These are phyloP conservation scores for Lachancea sp. DNA, from an alignment of 805 yeast species.

Conservation along the genomic window DNA sequence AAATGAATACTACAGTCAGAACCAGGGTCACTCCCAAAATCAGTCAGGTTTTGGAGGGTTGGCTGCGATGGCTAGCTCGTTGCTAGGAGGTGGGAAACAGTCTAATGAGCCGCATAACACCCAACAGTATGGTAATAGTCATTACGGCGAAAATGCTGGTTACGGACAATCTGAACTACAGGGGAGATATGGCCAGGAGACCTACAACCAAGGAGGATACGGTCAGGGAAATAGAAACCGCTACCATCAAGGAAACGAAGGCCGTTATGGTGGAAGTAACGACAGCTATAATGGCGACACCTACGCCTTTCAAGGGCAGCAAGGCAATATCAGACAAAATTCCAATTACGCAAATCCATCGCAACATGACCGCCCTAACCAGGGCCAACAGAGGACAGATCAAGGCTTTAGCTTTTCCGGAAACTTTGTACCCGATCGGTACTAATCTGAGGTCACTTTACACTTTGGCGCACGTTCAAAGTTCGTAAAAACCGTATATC, in stretches of 20 bases:
- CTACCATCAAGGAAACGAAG: not conserved
- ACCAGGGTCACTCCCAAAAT: not conserved
- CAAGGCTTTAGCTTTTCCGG: conserved; percentile 10
- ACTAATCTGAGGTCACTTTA: too few relatives aligned
- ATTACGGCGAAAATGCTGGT: not conserved
- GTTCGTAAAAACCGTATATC: too few relatives aligned
- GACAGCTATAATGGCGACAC: conserved; percentile 1
- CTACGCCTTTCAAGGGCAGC: not conserved
- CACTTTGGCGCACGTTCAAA: too few relatives aligned
- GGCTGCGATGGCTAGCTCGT: conserved; percentile 17
- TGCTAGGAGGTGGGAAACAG: conserved; percentile 8
- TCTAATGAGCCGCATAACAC: conserved; percentile 1
- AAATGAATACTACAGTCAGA: too few relatives aligned
- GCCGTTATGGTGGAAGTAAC: not conserved
- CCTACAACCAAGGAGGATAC: not conserved
- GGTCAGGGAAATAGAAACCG: not conserved
- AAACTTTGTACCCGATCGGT: conserved; percentile 8
- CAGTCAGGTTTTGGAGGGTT: conserved; percentile 16
- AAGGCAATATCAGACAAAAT: not conserved
- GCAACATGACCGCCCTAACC: not conserved
- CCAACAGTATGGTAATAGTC: not conserved
- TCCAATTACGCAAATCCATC: not conserved
- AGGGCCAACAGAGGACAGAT: conserved; percentile 1
- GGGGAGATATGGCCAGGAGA: conserved; percentile 3
- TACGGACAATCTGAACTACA: not conserved